Conservation (phyloP, 73 alveolate species). For the Paraurostyla sp. region DNA sequence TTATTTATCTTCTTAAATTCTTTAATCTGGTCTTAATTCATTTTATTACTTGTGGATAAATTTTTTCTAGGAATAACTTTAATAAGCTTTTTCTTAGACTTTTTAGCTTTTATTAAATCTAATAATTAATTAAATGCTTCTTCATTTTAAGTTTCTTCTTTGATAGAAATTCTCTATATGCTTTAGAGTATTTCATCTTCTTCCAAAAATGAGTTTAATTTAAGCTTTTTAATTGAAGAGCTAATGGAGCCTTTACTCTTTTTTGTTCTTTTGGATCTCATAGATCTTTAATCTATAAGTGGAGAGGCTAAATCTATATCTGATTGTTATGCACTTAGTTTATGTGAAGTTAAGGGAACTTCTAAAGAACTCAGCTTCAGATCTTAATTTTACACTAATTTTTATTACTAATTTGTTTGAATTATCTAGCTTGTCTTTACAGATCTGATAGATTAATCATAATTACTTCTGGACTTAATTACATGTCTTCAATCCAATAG, state of each 20-base stretch:
- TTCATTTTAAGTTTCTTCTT: not conserved
- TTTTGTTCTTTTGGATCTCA: no score
- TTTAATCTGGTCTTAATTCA: not conserved
- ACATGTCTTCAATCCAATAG: conserved; percentile 5
- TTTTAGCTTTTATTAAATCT: not conserved
- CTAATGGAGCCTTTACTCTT: no score
- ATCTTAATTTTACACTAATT: no score
- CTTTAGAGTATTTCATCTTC: not conserved
- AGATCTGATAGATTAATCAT: not conserved
- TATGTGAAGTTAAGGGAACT: no score
- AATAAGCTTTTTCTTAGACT: not conserved
- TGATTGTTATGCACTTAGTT: no score
- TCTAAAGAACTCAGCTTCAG: no score
- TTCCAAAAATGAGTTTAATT: no score
- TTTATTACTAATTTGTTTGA: not conserved
- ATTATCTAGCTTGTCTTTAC: not conserved
- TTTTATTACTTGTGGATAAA: not conserved
- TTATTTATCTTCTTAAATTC: conserved; percentile 14
- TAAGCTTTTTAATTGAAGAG: no score
- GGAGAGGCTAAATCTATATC: no score
- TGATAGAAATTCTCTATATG: not conserved
- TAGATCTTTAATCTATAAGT: no score
- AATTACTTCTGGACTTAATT: not conserved
- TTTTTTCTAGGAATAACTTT: not conserved
- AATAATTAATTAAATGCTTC: not conserved